Evolutionary conservation across 768 basidiomycete genomes (phyloP).

Genomic region (Boletus speciosus): DNA sequence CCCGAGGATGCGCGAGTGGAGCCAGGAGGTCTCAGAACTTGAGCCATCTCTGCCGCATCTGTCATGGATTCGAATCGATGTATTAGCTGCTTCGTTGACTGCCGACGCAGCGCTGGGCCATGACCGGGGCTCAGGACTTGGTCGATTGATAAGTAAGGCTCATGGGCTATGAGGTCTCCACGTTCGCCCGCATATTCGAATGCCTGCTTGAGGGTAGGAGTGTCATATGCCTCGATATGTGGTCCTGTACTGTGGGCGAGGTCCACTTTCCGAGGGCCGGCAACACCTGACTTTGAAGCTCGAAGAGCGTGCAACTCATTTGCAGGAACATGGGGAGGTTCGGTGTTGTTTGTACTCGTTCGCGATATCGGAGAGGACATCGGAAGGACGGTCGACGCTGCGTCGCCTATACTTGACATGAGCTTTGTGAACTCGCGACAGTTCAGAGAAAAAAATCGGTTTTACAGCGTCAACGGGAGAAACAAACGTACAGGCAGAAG

Average conservation of each 20-base stretch:
- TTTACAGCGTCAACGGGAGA: background rate
- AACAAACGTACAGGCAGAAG: background rate
- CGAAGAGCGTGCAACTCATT: conserved; percentile 1
- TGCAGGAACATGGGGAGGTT: background rate
- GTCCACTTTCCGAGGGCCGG: conserved; percentile 21
- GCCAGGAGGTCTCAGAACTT: conserved; percentile 4
- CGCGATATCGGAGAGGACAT: conserved; percentile 14
- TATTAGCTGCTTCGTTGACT: conserved; percentile 52
- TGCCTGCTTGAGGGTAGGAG: background rate
- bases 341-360: conserved; percentile 4
- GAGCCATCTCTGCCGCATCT: conserved; percentile 6
- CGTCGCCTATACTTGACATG: conserved; percentile 19
- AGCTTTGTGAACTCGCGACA: background rate
- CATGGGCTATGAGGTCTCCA: background rate
- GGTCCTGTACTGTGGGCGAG: background rate
- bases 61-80: conserved; percentile 49
- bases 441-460: too few relatives aligned
- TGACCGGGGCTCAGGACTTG: background rate
- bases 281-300: conserved; percentile 11
- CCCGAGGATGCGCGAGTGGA: conserved; percentile 16
- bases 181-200: background rate
- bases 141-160: conserved; percentile 2
- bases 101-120: conserved; percentile 23
- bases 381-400: conserved; percentile 10
- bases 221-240: background rate